phyloP scores from a whole-genome alignment of 495 filamentous ascomycete genomes.

The Talaromyces trachyspermus region DNA sequence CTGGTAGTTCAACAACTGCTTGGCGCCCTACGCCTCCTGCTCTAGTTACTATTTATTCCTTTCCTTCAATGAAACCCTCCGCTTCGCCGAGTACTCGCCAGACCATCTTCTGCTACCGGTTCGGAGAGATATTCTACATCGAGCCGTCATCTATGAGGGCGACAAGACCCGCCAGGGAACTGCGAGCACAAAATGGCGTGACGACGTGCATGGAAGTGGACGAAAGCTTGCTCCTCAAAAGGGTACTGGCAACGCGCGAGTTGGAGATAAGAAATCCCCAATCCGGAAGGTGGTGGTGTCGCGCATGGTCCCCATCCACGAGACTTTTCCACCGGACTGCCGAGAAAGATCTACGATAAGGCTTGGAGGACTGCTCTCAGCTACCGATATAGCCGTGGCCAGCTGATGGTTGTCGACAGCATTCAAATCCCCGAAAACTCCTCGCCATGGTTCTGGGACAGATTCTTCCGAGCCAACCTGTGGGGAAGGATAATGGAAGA shows the following conservation, averaged over 20 bases:
- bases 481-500: slow-evolving; percentile 65
- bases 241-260: slow-evolving; percentile 70
- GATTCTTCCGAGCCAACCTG: slow-evolving; percentile 61
- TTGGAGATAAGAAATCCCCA: slow-evolving; percentile 74
- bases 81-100: slow-evolving; percentile 68
- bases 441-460: slow-evolving; percentile 47
- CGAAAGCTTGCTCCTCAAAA: slow-evolving; percentile 79
- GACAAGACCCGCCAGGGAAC: slow-evolving; percentile 82
- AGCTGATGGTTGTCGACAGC: slow-evolving; percentile 73
- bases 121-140: slow-evolving; percentile 86
- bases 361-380: slow-evolving; percentile 93
- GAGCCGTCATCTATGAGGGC: slow-evolving; percentile 88
- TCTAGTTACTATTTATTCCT: slow-evolving; percentile 76
- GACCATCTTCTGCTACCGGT: slow-evolving; percentile 80
- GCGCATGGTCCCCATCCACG: slow-evolving; percentile 78
- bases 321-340: slow-evolving; percentile 79
- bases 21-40: slow-evolving; percentile 38
- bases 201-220: slow-evolving; percentile 73
- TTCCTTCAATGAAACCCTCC: slow-evolving; percentile 83
- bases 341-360: slow-evolving; percentile 86
- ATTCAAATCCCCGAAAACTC: slow-evolving; percentile 53
- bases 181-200: slow-evolving; percentile 75
- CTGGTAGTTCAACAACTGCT: slow-evolving; percentile 13
- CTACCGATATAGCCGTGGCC: slow-evolving; percentile 78
- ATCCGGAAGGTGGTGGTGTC: slow-evolving; percentile 81